Percentiles rank a stretch among this genome's conserved stretches.
Evolutionary conservation across 805 yeast genomes (phyloP).

Genomic region (Jamesozyma lodderae): DNA sequence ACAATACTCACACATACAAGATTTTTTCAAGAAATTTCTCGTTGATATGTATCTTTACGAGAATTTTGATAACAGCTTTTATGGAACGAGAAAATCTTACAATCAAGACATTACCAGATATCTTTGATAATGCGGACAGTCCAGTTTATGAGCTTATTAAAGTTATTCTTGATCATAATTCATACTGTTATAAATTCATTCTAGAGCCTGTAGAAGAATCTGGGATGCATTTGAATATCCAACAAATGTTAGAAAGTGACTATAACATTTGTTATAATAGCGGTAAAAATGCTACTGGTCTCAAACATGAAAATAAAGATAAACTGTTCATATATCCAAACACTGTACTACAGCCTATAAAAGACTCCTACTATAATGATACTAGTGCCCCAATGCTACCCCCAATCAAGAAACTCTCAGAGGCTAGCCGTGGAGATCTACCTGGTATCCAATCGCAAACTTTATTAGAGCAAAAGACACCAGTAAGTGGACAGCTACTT

Average conservation of each 20-base stretch:
- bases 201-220: conserved; percentile 17
- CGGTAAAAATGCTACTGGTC: background rate
- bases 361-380: background rate
- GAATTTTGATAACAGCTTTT: conserved; percentile 2
- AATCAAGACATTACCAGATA: background rate
- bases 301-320: background rate
- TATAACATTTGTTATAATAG: conserved; percentile 1
- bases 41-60: conserved; percentile 3
- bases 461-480: too few species aligned
- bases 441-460: too few species aligned
- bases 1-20: conserved; percentile 3
- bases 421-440: background rate
- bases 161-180: conserved; percentile 19
- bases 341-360: background rate
- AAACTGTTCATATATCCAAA: background rate
- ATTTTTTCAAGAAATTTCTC: conserved; percentile 8
- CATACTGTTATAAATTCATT: conserved; percentile 17
- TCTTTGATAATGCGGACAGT: conserved; percentile 41
- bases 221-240: conserved; percentile 20
- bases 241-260: conserved; percentile 13
- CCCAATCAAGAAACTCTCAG: background rate
- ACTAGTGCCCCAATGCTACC: background rate
- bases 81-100: background rate
- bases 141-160: conserved; percentile 10
- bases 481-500: too few species aligned